phyloP scores from a whole-genome alignment of 495 filamentous ascomycete genomes.

The Daldinia loculata region DNA sequence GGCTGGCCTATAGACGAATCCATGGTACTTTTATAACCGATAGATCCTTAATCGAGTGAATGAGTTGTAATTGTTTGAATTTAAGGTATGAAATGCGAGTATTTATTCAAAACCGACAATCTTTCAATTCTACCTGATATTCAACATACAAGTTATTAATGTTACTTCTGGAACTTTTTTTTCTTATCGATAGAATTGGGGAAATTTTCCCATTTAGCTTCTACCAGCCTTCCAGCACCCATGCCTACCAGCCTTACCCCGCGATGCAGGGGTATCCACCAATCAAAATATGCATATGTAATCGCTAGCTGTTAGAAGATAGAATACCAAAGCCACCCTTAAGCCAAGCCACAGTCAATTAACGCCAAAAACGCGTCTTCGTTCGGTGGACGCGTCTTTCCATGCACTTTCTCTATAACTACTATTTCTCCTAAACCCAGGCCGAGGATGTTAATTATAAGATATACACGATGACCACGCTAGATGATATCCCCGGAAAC shows the following conservation, averaged over 20 bases:
- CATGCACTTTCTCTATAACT: background rate
- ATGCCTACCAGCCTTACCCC: conserved; percentile 39
- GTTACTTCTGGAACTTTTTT: conserved; percentile 29
- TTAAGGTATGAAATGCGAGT: background rate
- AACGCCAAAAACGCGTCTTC: conserved; percentile 45
- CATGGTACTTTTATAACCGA: conserved; percentile 14
- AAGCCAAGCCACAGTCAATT: conserved; percentile 43
- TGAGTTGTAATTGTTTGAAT: background rate
- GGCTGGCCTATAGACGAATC: conserved; percentile 40
- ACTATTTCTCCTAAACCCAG: background rate
- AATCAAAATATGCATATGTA: too few species aligned
- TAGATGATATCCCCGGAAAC: conserved; percentile 46
- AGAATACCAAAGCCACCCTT: conserved; percentile 6
- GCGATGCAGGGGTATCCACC: conserved; percentile 20
- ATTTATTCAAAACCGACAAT: background rate
- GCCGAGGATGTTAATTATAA: conserved; percentile 9
- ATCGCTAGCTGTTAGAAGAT: background rate
- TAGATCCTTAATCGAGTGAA: background rate
- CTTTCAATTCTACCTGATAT: conserved; percentile 1
- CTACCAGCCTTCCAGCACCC: conserved; percentile 2
- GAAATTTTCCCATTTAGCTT: conserved; percentile 15
- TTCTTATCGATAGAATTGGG: conserved; percentile 35
- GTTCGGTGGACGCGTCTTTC: conserved; percentile 41
- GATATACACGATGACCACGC: conserved; percentile 29
- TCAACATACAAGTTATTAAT: background rate